phyloP scores from a whole-genome alignment of 2,329 filamentous ascomycete species.

The Thielaviopsis euricoi region DNA sequence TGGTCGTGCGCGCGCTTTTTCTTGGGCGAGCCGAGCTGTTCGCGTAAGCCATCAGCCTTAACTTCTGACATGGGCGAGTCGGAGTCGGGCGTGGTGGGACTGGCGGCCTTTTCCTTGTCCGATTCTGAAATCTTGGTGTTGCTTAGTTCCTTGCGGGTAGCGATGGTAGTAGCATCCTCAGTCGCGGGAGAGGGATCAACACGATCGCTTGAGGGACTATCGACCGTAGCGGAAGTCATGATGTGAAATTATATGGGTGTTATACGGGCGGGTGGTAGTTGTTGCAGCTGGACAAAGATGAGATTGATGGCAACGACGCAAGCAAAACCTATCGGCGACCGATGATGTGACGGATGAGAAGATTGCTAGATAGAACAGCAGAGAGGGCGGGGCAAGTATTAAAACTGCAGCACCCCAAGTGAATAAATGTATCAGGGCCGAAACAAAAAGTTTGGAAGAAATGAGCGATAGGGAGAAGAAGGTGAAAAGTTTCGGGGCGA shows the following conservation, averaged over 20 bases:
- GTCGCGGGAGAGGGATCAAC: constrained; percentile 16
- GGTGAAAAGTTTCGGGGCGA: background rate
- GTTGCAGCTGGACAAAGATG: background rate
- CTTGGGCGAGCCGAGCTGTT: constrained; percentile 42
- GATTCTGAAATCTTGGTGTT: constrained; percentile 40
- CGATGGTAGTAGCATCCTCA: constrained; percentile 48
- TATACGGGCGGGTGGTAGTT: background rate
- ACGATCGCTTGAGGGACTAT: constrained; percentile 21
- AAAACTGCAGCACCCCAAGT: background rate
- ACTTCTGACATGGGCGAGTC: constrained; percentile 20
- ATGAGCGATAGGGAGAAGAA: background rate
- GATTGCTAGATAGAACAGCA: background rate
- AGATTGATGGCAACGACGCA: background rate
- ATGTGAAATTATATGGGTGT: constrained; percentile 8
- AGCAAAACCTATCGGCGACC: background rate
- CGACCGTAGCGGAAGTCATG: constrained; percentile 30
- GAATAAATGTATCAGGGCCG: background rate
- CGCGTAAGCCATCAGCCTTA: constrained; percentile 24
- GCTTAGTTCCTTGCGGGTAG: constrained; percentile 46
- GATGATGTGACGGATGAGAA: background rate
- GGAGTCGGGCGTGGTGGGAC: constrained; percentile 20
- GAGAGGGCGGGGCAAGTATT: background rate
- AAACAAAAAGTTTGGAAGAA: background rate
- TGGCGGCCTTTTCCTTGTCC: constrained; percentile 20
- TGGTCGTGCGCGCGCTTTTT: constrained; percentile 49